Evolutionary conservation across 179 eudicot genomes (phyloP).

Genomic region (Camellia oleifera): DNA sequence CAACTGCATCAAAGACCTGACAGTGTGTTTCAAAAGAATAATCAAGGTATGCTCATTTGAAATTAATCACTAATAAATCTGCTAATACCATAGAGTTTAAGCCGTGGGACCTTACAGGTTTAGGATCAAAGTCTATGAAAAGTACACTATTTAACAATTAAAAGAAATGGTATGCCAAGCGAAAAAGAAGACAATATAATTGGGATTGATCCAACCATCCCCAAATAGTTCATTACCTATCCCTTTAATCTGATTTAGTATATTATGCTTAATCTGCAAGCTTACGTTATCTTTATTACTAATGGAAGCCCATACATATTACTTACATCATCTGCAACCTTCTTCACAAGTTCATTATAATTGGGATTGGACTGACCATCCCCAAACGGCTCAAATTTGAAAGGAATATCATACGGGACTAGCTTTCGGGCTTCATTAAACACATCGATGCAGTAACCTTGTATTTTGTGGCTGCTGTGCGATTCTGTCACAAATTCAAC

Average conservation of each 20-base stretch:
- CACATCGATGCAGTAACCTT: constrained; percentile 33
- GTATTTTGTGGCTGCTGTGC: constrained; percentile 11
- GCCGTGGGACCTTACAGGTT: neutral
- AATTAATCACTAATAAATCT: neutral
- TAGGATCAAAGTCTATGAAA: neutral
- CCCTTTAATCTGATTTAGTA: neutral
- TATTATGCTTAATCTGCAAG: neutral
- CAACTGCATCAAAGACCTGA: constrained; percentile 64
- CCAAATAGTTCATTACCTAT: neutral
- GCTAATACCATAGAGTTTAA: neutral
- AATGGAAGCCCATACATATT: neutral
- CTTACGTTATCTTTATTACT: neutral
- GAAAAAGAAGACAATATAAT: neutral
- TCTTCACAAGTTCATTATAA: constrained; percentile 20
- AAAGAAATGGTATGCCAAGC: neutral
- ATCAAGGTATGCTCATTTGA: neutral
- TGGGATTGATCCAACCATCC: too few relatives aligned
- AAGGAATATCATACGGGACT: constrained; percentile 30
- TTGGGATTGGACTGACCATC: constrained; percentile 28
- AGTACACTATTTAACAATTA: neutral
- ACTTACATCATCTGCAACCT: constrained; percentile 29
- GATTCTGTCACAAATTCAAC: constrained; percentile 24
- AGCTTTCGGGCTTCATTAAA: constrained; percentile 20
- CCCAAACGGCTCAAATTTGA: constrained; percentile 21
- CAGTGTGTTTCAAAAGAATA: neutral